Base-by-base conservation (phyloP, 306 rosid species). In the Glycine soja region DNA sequence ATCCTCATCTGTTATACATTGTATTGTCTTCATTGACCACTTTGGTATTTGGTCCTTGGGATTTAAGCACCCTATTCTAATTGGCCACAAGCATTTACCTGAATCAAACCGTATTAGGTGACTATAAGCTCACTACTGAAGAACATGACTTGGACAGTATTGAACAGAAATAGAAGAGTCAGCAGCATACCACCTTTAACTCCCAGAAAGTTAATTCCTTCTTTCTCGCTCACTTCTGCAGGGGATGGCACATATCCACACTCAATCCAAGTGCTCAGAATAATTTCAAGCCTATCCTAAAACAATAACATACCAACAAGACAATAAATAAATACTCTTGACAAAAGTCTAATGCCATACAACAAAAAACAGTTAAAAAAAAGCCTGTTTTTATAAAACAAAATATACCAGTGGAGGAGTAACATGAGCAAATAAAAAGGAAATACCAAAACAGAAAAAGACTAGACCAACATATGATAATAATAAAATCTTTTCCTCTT, bases 231-330 rank as follows among this genome's bases (percentile, higher is more conserved):
- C 76, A 90, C 95, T 82, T 92, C 95, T 83, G 95, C 93, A 61
- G 98, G 97, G 12, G 93, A 74, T 65, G 95, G 94, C 85, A 92
- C 91, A 13, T 84, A 81, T 73, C 97, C 91, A 12, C 36, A 76
- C 86, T 90, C 94, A 61, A 94, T 85, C 97, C 98, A 94, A 68
- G 86, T 89, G 83, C 79, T 89, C 81, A 92, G 81, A 82, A 92
- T 83, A 76, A 92, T 89, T 90, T 92, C 97, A 82, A 95, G 93
- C 87, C 98, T 90, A 91, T 92, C 98, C 98, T 94, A 78, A 77
- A 82, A 81, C 18, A 82, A 74, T 56, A 78, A 77, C 62, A 74
- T 59, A 15, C 69, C 56, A 74, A 52, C 34, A 81, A 74, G 61
- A 80, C 67, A 53, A 12, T 61, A 71, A 82, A 79, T 52, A 57